Base-by-base conservation (phyloP, 2,329 filamentous ascomycete genomes). In the Aspergillus sp. region DNA sequence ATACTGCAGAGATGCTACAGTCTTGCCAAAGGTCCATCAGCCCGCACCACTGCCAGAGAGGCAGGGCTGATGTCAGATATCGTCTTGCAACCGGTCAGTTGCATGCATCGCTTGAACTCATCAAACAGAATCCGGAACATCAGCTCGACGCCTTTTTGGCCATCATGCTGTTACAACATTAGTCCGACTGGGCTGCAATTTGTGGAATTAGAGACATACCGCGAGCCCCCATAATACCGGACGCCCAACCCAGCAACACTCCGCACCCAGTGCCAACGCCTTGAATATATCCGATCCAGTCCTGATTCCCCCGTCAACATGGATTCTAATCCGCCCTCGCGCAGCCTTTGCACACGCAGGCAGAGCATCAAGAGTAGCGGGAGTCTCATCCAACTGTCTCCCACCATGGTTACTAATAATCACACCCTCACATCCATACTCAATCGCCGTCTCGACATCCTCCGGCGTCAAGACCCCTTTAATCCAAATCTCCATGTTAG, bases 341-440 rank as follows among this genome's bases (percentile, higher is more conserved):
- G 64, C 72, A 44, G 67, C 66, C 35, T 63, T 61, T 23, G 57
- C 67, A 62, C 65, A 68, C 4, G 63, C 67, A 8, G 63, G 61
- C 23, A 78, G 62, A 2, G 68, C 73, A 56, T 76, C 74, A 12
- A 77, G 65, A 0, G 75, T 75, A 0, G 74, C 71, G 0, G 73
- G 65, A 0, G 69, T 68, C 23, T 70, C 74, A 57, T 77, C 69
- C 9, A 75, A 62, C 62, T 77, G 73, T 6, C 74, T 55, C 2
- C 73, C 73, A 6, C 73, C 74, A 62, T 76, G 74, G 24, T 77
- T 76, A 31, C 70, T 73, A 8, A 76, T 69, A 14, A 76, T 59
- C 12, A 76, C 67, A 2, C 74, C 74, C 37, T 75, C 70, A 40
- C 72, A 69, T 4, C 69, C 66, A 61, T 75, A 71, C 21, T 71